Evolutionary conservation across 139 green algal genomes (phyloP).

Genomic region (Chlamydomonas sphaeroides): DNA sequence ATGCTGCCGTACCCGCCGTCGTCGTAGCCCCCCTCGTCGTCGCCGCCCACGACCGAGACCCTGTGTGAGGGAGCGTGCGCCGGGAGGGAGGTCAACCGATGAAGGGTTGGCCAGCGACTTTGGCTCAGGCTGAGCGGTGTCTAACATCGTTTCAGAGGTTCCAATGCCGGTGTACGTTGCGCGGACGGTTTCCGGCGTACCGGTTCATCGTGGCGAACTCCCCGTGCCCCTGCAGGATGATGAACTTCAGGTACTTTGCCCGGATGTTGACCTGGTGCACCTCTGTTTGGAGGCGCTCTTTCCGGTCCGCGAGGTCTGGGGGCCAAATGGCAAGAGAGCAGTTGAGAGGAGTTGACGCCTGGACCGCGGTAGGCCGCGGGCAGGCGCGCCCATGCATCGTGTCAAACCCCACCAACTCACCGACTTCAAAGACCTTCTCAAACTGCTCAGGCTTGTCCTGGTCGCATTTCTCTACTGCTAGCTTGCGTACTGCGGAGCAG

Average conservation of each 20-base stretch:
- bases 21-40: conserved; percentile 27
- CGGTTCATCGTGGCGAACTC: conserved; percentile 61
- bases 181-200: too few relatives aligned
- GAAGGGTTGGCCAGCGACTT: neutral
- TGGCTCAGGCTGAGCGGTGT: too few relatives aligned
- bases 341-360: too few relatives aligned
- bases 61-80: neutral
- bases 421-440: conserved; percentile 62
- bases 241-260: conserved; percentile 58
- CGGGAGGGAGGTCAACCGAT: too few relatives aligned
- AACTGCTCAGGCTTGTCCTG: conserved; percentile 50
- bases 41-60: conserved; percentile 29
- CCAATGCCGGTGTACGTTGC: too few relatives aligned
- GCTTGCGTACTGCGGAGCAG: conserved; percentile 53
- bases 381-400: too few relatives aligned
- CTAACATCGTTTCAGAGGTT: too few relatives aligned
- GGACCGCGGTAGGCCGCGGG: too few relatives aligned
- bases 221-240: conserved; percentile 45
- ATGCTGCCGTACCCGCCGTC: conserved; percentile 18
- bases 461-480: conserved; percentile 55
- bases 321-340: too few relatives aligned
- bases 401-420: too few relatives aligned
- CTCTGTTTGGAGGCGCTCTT: conserved; percentile 53
- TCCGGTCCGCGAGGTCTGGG: conserved; percentile 51
- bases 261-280: conserved; percentile 59